Conservation (phyloP, 2,329 filamentous ascomycete genomes). For the Cryphonectria carpinicola region DNA sequence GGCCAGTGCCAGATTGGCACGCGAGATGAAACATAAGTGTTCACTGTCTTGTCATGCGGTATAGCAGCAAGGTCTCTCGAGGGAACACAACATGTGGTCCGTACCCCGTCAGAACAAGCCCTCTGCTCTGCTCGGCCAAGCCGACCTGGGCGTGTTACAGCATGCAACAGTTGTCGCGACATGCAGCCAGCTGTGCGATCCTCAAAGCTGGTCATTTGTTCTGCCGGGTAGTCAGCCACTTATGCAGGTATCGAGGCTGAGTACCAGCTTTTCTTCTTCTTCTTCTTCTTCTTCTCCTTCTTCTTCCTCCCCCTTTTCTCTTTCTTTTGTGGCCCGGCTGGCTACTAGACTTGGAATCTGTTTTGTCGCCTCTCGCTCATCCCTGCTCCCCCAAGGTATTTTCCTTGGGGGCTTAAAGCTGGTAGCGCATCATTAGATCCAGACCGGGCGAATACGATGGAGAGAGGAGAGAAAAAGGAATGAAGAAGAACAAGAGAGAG, state of each 20-base stretch:
- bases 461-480: too few relatives aligned
- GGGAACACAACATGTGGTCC: not conserved
- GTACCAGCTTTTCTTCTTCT: not conserved
- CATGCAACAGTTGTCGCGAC: not conserved
- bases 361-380: conserved; percentile 3
- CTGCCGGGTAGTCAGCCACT: not conserved
- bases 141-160: not conserved
- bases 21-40: conserved; percentile 27
- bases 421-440: not conserved
- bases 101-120: not conserved
- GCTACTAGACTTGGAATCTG: not conserved
- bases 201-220: not conserved
- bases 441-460: not conserved
- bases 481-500: too few relatives aligned
- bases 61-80: not conserved
- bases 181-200: not conserved
- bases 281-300: too few relatives aligned
- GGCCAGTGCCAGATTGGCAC: conserved; percentile 14
- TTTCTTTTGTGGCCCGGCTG: too few relatives aligned
- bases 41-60: not conserved
- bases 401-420: not conserved
- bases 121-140: not conserved
- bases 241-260: not conserved
- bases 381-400: not conserved
- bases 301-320: too few relatives aligned